Evolutionary conservation across 495 filamentous ascomycete species (phyloP).

Genomic region (Hyaloscypha hepaticicola): DNA sequence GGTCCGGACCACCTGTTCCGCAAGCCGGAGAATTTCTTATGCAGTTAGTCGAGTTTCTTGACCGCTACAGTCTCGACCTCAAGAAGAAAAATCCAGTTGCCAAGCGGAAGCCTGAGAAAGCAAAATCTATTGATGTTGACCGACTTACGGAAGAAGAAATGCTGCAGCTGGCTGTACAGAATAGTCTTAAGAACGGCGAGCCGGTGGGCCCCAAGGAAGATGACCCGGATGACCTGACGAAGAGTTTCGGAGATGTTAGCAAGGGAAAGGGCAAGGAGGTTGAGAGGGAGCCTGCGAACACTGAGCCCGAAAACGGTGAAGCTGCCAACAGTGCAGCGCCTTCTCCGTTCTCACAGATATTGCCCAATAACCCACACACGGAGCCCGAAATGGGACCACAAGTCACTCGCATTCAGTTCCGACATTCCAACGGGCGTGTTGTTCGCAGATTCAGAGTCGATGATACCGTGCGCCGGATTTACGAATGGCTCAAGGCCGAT

Average conservation of each 20-base stretch:
- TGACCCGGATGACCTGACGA: conserved; percentile 87
- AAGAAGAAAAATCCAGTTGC: conserved; percentile 91
- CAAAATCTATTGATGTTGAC: conserved; percentile 69
- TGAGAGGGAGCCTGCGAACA: conserved; percentile 36
- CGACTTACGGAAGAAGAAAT: conserved; percentile 96
- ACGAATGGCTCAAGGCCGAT: conserved; percentile 94
- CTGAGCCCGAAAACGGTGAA: conserved; percentile 16
- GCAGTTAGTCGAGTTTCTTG: conserved; percentile 91
- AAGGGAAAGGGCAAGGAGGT: conserved; percentile 52
- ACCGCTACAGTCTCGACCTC: conserved; percentile 84
- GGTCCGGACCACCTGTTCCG: conserved; percentile 81
- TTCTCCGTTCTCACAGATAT: conserved; percentile 64
- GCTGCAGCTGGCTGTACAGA: conserved; percentile 88
- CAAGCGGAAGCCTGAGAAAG: conserved; percentile 68
- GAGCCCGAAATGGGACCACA: conserved; percentile 69
- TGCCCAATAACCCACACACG: conserved; percentile 65
- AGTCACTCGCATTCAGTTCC: conserved; percentile 88
- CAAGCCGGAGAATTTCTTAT: conserved; percentile 79
- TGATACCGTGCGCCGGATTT: conserved; percentile 81
- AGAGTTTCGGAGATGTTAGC: conserved; percentile 59
- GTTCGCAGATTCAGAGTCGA: conserved; percentile 78
- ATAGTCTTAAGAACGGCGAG: conserved; percentile 62
- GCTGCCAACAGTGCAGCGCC: conserved; percentile 20
- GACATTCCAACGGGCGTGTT: conserved; percentile 74
- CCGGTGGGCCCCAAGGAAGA: conserved; percentile 38